Conservation (phyloP, 2,329 filamentous ascomycete genomes). For the Fusarium nodosum region DNA sequence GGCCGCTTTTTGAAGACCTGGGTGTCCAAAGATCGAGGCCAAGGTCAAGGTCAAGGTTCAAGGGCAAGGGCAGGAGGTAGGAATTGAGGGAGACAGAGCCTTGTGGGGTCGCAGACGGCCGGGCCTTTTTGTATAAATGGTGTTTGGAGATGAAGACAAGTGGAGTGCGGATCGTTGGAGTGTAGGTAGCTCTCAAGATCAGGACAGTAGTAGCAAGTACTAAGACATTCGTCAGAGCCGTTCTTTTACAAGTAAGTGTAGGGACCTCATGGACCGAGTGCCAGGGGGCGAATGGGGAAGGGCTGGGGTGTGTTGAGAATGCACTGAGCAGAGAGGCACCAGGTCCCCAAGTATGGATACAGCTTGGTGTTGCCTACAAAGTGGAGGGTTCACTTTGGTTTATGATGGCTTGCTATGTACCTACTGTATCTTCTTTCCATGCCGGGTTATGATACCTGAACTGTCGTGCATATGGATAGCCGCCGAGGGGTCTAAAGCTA, state of each 20-base stretch:
- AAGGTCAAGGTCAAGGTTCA: slow-evolving; percentile 30
- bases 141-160: slow-evolving; percentile 47
- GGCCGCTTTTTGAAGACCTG: slow-evolving; percentile 49
- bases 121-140: slow-evolving; percentile 50
- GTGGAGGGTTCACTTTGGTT: slow-evolving; percentile 24
- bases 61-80: slow-evolving; percentile 38
- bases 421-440: slow-evolving; percentile 19
- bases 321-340: slow-evolving; percentile 25
- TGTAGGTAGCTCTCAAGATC: slow-evolving; percentile 33
- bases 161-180: slow-evolving; percentile 49
- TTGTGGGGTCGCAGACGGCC: slow-evolving; percentile 48
- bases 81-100: slow-evolving; percentile 45
- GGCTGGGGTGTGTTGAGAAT: slow-evolving; percentile 31
- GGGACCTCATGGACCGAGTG: slow-evolving; percentile 38
- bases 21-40: slow-evolving; percentile 38
- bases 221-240: slow-evolving; percentile 36
- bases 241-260: slow-evolving; percentile 45
- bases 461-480: slow-evolving; percentile 53
- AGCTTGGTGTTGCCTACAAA: slow-evolving; percentile 39
- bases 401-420: slow-evolving; percentile 17
- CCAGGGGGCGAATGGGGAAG: slow-evolving; percentile 33
- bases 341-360: slow-evolving; percentile 42
- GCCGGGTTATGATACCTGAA: slow-evolving; percentile 41
- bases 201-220: slow-evolving; percentile 24
- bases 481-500: slow-evolving; percentile 46